A percentile compares a stretch with the other conserved stretches of the same genome.
phyloP scores from a whole-genome alignment of 2,329 filamentous ascomycete genomes.

The Coleophoma cylindrospora region DNA sequence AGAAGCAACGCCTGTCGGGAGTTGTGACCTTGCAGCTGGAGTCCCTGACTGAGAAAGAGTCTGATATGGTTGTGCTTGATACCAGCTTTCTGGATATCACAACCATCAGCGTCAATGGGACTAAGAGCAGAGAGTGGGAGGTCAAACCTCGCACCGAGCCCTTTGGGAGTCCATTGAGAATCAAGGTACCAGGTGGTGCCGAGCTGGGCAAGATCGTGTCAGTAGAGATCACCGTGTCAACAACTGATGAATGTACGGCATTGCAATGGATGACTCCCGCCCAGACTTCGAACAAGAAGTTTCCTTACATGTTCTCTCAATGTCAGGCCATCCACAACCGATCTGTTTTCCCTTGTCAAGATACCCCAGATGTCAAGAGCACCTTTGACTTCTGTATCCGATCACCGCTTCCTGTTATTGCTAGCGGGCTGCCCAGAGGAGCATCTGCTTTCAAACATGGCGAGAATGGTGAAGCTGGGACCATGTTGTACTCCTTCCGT shows the following conservation, averaged over 20 bases:
- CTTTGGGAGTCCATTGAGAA: conserved; percentile 66
- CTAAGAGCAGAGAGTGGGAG: conserved; percentile 58
- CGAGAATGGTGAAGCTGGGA: conserved; percentile 44
- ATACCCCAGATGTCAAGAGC: conserved; percentile 96
- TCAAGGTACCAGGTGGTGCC: conserved; percentile 52
- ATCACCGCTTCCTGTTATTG: conserved; percentile 84
- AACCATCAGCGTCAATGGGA: conserved; percentile 64
- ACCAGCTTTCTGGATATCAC: conserved; percentile 77
- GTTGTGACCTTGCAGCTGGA: conserved; percentile 72
- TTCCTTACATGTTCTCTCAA: conserved; percentile 97
- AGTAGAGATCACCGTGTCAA: conserved; percentile 66
- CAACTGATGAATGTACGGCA: conserved; percentile 84
- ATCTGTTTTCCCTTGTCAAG: conserved; percentile 93
- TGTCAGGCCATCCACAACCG: conserved; percentile 95
- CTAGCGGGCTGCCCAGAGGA: conserved; percentile 68
- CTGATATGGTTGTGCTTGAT: conserved; percentile 78
- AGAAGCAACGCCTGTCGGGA: conserved; percentile 70
- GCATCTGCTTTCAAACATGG: conserved; percentile 44
- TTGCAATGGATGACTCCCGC: conserved; percentile 92
- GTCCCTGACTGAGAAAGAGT: conserved; percentile 68
- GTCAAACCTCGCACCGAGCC: conserved; percentile 63
- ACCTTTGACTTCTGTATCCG: conserved; percentile 86
- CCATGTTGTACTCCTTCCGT: conserved; percentile 73
- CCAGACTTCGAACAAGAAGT: conserved; percentile 92
- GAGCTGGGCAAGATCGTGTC: conserved; percentile 47